phyloP scores from a whole-genome alignment of 2,329 filamentous ascomycete genomes.

The Raffaelea arxii region DNA sequence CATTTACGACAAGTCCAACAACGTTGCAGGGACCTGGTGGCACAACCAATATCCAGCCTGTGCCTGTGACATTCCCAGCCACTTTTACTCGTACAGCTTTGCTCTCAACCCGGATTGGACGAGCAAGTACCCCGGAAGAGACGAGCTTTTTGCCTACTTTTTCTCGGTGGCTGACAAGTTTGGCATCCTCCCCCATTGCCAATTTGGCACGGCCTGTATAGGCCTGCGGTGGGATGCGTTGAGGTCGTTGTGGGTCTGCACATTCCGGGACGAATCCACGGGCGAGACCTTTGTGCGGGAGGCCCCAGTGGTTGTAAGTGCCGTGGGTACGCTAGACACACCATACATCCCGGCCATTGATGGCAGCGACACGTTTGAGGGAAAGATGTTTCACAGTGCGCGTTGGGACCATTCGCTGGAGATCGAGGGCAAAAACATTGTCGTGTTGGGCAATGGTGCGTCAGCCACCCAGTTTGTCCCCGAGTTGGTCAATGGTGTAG shows the following conservation, averaged over 20 bases:
- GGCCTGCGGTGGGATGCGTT: neutral
- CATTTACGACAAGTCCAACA: conserved; percentile 41
- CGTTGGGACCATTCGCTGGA: too few species aligned
- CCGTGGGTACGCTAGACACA: conserved; percentile 15
- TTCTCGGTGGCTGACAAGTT: neutral
- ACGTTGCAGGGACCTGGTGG: conserved; percentile 43
- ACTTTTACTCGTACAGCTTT: conserved; percentile 16
- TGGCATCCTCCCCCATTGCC: neutral
- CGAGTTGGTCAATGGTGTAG: too few species aligned
- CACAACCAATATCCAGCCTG: conserved; percentile 47
- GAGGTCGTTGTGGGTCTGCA: neutral
- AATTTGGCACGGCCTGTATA: neutral
- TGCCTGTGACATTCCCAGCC: conserved; percentile 22
- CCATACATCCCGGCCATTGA: conserved; percentile 38
- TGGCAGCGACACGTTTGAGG: conserved; percentile 49
- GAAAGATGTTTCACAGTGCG: conserved; percentile 45
- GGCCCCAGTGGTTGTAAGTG: conserved; percentile 17
- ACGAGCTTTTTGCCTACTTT: neutral
- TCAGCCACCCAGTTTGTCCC: too few species aligned
- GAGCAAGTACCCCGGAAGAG: neutral
- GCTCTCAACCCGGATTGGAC: neutral
- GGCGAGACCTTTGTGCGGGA: neutral
- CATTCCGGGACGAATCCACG: neutral
- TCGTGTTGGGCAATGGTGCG: too few species aligned
- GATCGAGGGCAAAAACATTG: too few species aligned